These are phyloP conservation scores for Fraxinus albicans DNA, from an alignment of 305 asterid species.

Conservation along the genomic window DNA sequence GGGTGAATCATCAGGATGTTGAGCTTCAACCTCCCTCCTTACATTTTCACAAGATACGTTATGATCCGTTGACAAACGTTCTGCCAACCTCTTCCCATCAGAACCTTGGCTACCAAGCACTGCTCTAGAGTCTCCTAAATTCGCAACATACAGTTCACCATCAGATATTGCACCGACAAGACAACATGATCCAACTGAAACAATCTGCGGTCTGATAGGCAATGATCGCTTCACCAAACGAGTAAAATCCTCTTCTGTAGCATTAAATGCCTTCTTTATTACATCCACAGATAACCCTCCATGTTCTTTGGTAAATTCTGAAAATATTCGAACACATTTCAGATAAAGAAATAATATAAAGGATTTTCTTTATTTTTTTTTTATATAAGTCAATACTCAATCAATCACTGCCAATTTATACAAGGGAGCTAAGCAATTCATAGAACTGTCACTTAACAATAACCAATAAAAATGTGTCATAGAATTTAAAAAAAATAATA, in stretches of 20 bases:
- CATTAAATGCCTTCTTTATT: slow-evolving; percentile 77
- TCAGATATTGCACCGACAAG: slow-evolving; percentile 85
- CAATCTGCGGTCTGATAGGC: slow-evolving; percentile 69
- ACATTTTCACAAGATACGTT: slow-evolving; percentile 81
- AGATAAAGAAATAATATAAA: neutral
- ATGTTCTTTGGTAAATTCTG: slow-evolving; percentile 79
- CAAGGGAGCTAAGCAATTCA: neutral
- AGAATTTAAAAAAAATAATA: neutral
- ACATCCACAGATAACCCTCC: slow-evolving; percentile 86
- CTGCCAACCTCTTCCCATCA: slow-evolving; percentile 79
- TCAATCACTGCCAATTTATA: neutral
- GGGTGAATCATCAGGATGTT: slow-evolving; percentile 76
- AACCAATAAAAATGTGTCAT: neutral
- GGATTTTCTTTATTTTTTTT: neutral
- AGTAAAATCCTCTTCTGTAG: slow-evolving; percentile 91
- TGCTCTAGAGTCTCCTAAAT: slow-evolving; percentile 96
- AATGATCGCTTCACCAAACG: slow-evolving; percentile 67
- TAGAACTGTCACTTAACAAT: neutral
- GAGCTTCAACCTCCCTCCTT: slow-evolving; percentile 87
- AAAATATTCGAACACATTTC: slow-evolving; percentile 7
- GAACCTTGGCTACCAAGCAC: slow-evolving; percentile 80
- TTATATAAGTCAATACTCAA: neutral
- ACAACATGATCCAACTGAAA: slow-evolving; percentile 90
- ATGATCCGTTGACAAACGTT: slow-evolving; percentile 86
- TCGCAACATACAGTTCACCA: slow-evolving; percentile 74